These are phyloP conservation scores for Thinopyrum elongatum DNA, from an alignment of 176 grass and related monocot species.

Conservation along the genomic window DNA sequence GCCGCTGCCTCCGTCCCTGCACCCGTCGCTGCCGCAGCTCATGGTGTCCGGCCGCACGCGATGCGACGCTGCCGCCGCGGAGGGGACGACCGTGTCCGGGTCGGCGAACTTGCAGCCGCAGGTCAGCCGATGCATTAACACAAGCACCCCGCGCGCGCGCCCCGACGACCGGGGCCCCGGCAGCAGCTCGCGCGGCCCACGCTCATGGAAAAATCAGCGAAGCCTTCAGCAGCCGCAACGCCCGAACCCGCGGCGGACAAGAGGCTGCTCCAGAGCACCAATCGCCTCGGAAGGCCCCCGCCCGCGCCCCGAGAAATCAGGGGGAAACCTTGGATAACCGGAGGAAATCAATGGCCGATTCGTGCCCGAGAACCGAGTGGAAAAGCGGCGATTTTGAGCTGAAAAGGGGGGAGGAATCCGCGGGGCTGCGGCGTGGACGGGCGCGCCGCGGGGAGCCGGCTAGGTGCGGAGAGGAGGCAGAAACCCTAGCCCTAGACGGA, in stretches of 20 bases:
- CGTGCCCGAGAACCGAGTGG: not conserved
- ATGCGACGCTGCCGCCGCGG: not conserved
- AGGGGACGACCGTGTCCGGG: conserved; percentile 20
- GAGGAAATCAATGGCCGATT: not conserved
- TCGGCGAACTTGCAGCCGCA: conserved; percentile 48
- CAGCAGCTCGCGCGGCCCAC: not conserved
- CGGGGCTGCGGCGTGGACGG: no score
- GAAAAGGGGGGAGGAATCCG: not conserved
- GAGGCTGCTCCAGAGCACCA: not conserved
- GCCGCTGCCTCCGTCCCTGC: conserved; percentile 25
- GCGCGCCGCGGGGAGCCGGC: not conserved
- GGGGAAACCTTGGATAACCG: not conserved
- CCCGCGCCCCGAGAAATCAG: not conserved
- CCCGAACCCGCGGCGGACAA: not conserved
- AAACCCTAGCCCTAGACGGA: conserved; percentile 25
- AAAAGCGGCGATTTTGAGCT: conserved; percentile 4
- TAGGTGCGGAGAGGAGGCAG: not conserved
- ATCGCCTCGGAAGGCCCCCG: not conserved
- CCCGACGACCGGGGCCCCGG: not conserved
- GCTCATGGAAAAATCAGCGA: conserved; percentile 6
- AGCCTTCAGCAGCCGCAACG: not conserved
- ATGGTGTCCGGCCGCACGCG: conserved; percentile 38
- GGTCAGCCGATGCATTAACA: conserved; percentile 45
- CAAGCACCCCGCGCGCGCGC: conserved; percentile 4
- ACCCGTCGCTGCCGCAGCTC: conserved; percentile 61